Evolutionary conservation across 306 rosid genomes (phyloP).

Genomic region (Gleditsia sinensis): DNA sequence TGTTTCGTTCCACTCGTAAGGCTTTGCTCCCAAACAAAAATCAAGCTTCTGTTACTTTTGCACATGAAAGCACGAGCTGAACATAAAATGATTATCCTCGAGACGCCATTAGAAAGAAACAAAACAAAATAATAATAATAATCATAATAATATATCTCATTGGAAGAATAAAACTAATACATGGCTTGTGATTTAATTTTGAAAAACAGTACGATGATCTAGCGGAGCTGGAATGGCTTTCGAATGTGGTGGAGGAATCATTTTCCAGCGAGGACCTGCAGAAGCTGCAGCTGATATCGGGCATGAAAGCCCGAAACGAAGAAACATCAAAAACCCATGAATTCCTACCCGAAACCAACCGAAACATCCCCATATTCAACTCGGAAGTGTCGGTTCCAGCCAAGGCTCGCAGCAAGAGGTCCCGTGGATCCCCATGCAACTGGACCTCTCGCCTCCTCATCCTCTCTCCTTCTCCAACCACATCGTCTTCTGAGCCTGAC

Average conservation of each 20-base stretch:
- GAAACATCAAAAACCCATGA: constrained; percentile 41
- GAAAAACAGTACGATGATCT: constrained; percentile 67
- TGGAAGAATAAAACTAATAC: neutral
- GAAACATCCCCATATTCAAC: constrained; percentile 50
- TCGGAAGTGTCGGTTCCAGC: constrained; percentile 66
- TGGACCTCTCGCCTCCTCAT: constrained; percentile 74
- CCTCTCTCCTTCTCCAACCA: constrained; percentile 38
- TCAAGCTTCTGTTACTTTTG: neutral
- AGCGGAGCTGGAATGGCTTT: constrained; percentile 86
- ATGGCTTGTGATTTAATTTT: neutral
- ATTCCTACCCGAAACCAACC: constrained; percentile 39
- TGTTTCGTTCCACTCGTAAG: too few relatives aligned
- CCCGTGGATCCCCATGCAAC: constrained; percentile 74
- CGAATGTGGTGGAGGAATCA: constrained; percentile 76
- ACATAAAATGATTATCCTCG: neutral
- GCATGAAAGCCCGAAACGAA: constrained; percentile 54
- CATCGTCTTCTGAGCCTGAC: constrained; percentile 41
- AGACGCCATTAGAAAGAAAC: too few relatives aligned
- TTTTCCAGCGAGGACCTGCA: constrained; percentile 77
- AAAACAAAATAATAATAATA: neutral
- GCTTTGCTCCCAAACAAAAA: too few relatives aligned
- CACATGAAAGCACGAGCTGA: neutral
- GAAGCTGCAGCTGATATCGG: constrained; percentile 71
- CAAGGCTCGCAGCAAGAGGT: constrained; percentile 86
- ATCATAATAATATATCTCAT: neutral